These are phyloP conservation scores for Gossypium longicalyx DNA, from an alignment of 345 rosid genomes.

Conservation along the genomic window DNA sequence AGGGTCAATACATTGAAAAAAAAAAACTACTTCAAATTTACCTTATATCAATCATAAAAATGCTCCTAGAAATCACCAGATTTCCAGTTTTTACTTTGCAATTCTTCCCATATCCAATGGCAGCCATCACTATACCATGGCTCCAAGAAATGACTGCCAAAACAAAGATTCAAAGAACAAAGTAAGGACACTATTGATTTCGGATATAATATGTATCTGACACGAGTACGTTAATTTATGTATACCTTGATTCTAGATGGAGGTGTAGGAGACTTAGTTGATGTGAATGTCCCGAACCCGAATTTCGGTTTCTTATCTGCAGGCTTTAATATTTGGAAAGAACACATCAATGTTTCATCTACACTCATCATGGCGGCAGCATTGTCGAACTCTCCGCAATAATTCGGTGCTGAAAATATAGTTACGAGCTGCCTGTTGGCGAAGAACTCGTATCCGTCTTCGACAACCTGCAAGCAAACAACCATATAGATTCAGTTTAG, in stretches of 20 bases:
- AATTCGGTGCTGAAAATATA: constrained; percentile 84
- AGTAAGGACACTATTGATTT: background rate
- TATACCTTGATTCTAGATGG: constrained; percentile 56
- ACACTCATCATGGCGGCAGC: constrained; percentile 92
- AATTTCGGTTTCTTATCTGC: constrained; percentile 51
- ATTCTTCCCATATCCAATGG: background rate
- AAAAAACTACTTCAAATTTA: background rate
- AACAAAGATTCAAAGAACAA: background rate
- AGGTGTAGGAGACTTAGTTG: constrained; percentile 35
- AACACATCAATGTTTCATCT: constrained; percentile 59
- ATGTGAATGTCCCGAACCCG: constrained; percentile 48
- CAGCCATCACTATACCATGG: constrained; percentile 5
- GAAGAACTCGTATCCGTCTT: constrained; percentile 88
- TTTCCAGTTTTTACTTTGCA: background rate
- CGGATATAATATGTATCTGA: background rate
- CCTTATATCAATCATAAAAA: background rate
- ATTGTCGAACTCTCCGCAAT: constrained; percentile 83
- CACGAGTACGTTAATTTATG: background rate
- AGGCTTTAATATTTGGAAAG: constrained; percentile 80
- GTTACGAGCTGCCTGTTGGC: constrained; percentile 69
- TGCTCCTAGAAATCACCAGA: background rate
- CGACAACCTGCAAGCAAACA: constrained; percentile 60
- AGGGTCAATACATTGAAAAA: background rate
- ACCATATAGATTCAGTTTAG: background rate
- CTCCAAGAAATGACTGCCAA: constrained; percentile 27